Percentiles rank a stretch among this genome's conserved stretches.
Conservation (phyloP, 2,329 filamentous ascomycete genomes). For the Colletotrichum theobromicola region DNA sequence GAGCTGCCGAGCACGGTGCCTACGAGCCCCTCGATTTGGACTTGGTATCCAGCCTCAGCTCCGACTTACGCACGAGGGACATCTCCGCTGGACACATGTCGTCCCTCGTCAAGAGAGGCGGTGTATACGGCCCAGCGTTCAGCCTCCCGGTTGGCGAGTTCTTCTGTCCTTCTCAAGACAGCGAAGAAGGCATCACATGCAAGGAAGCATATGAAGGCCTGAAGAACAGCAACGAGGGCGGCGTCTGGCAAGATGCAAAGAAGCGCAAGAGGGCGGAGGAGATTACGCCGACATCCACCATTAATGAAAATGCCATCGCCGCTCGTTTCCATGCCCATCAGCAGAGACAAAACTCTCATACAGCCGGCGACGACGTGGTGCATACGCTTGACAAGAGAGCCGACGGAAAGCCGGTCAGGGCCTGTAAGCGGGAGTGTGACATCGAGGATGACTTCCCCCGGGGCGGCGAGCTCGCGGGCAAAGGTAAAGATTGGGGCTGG, state of each 20-base stretch:
- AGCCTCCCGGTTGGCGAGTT: constrained; percentile 3
- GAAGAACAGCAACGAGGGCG: background rate
- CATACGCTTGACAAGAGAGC: background rate
- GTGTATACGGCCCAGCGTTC: constrained; percentile 17
- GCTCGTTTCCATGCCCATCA: background rate
- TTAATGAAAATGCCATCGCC: background rate
- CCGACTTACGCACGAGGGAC: background rate
- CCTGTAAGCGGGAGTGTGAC: background rate
- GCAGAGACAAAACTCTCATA: background rate
- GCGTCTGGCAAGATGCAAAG: background rate
- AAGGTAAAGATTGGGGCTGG: background rate
- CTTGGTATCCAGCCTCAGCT: background rate
- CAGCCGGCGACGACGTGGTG: background rate
- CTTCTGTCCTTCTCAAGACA: constrained; percentile 12
- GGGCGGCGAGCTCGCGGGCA: background rate
- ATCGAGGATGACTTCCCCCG: background rate
- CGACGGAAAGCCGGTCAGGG: background rate
- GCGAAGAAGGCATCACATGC: background rate
- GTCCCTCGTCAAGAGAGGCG: constrained; percentile 12
- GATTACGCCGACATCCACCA: background rate
- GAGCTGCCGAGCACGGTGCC: background rate
- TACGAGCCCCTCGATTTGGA: background rate
- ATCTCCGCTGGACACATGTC: background rate
- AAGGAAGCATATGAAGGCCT: background rate
- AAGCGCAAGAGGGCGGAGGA: background rate